Evolutionary conservation across 305 asterid genomes (phyloP).

Genomic region (Stenogyne calaminthoides): DNA sequence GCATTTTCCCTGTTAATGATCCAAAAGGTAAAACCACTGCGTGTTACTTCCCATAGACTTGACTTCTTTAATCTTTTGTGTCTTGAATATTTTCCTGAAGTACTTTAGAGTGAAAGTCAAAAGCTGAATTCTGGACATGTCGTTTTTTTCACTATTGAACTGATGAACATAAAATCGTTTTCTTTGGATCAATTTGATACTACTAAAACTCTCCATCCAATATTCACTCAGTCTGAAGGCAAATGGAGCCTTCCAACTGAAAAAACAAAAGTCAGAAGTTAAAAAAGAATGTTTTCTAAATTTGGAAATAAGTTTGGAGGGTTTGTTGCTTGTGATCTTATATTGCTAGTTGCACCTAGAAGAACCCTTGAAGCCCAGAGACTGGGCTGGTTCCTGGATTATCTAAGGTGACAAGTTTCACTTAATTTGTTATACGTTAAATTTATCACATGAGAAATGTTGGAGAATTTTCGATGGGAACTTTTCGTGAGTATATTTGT

Average conservation of each 20-base stretch:
- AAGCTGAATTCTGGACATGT: neutral
- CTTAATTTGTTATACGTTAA: neutral
- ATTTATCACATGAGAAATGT: neutral
- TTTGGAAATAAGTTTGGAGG: neutral
- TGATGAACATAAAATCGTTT: neutral
- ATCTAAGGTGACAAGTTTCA: neutral
- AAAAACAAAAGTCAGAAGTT: too few species aligned
- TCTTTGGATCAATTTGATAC: neutral
- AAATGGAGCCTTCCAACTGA: neutral
- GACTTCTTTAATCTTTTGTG: neutral
- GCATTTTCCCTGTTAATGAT: constrained; percentile 23
- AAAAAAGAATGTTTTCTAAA: neutral
- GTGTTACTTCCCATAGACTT: constrained; percentile 2
- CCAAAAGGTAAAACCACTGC: constrained; percentile 40
- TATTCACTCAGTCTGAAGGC: neutral
- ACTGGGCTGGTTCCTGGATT: neutral
- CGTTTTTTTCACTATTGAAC: neutral
- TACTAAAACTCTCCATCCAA: neutral
- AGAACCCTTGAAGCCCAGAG: neutral
- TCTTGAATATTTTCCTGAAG: neutral
- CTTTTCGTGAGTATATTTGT: neutral
- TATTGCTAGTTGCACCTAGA: constrained; percentile 3
- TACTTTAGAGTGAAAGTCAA: neutral
- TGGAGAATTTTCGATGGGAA: neutral
- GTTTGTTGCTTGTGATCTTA: constrained; percentile 4